Evolutionary conservation across 371 early-diverging fungal species (phyloP), one percentile per base, ranked within the genome.

Genomic region (Blakeslea trispora): DNA sequence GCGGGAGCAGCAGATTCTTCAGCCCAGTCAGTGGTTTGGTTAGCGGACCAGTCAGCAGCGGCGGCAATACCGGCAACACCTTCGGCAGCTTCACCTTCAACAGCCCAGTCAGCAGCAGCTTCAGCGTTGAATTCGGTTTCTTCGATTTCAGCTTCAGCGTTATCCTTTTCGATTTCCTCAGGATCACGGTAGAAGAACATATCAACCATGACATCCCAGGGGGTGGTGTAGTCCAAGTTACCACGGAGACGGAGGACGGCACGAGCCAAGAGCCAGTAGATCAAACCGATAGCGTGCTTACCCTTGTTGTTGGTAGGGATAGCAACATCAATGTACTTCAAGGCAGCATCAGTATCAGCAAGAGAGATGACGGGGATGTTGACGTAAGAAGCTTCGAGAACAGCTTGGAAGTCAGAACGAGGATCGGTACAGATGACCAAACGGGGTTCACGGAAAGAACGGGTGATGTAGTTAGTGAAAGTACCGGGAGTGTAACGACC

Each of bases 401-500:
- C 89, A 69, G 99, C 92, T 88, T 99, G 99, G 86, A 95, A 92
- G 81, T 99, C 99, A 62, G 96, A 90, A 70, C 91, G 91, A 71
- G 99, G 96, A 85, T 99, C 99, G 62, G 98, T 93, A 68, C 96
- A 96, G 69, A 99, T 88, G 71, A 99, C 90, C 66, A 99, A 81
- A 64, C 99, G 91, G 69, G 99, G 99, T 85, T 99, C 99, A 83
- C 93, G 91, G 90, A 98, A 96, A 65, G 93, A 82, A 72, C 94
- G 96, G 69, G 99, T 98, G 83, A 94, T 96, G 86, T 98, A 96
- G 86, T 99, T 99, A 77, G 99, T 99, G 89, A 99, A 99, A 77
- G 95, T 97, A 86, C 99, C 99, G 66, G 99, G 99, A 78, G 99
- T 98, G 92, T 98, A 99, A 74, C 99, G 93, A 78, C 99, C 99